Percentiles rank a stretch among this genome's conserved stretches.
Evolutionary conservation across 2,329 filamentous ascomycete genomes (phyloP).

Genomic region (Neofusicoccum sp.): DNA sequence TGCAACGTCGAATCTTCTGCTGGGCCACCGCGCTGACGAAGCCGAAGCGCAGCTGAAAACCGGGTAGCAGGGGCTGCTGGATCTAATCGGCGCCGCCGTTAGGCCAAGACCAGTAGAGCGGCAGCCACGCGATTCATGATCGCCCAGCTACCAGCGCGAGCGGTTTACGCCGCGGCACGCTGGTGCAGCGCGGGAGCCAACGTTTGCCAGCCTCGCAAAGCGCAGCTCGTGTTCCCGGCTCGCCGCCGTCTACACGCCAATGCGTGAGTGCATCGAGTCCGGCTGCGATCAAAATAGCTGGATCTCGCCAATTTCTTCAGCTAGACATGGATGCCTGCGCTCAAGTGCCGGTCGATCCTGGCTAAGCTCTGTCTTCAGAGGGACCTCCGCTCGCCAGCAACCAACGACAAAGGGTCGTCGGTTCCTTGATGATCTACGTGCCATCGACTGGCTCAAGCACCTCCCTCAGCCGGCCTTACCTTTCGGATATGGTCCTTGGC

Average conservation of each 20-base stretch:
- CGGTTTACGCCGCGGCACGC: slow-evolving; percentile 10
- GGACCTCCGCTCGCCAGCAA: not conserved
- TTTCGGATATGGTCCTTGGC: not conserved
- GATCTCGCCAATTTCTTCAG: not conserved
- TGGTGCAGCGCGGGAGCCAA: slow-evolving; percentile 7
- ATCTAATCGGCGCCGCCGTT: slow-evolving; percentile 17
- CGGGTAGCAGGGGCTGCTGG: not conserved
- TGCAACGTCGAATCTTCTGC: slow-evolving; percentile 3
- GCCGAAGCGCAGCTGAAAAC: not conserved
- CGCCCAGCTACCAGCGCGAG: not conserved
- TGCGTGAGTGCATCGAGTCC: not conserved
- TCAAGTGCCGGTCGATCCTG: slow-evolving; percentile 11
- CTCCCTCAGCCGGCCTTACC: not conserved
- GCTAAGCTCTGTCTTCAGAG: slow-evolving; percentile 1
- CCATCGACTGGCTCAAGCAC: not conserved
- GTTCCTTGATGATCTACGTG: slow-evolving; percentile 3
- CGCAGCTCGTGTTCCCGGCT: slow-evolving; percentile 3
- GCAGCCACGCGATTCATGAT: slow-evolving; percentile 15
- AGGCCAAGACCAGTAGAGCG: not conserved
- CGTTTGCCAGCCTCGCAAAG: slow-evolving; percentile 10
- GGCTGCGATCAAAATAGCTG: not conserved
- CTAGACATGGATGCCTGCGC: slow-evolving; percentile 4
- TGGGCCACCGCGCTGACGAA: not conserved
- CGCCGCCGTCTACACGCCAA: not conserved
- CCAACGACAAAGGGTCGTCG: not conserved